Evolutionary conservation across 306 rosid species (phyloP), one percentile per base, ranked within the genome.

Genomic region (Vigna reflexopilosa): DNA sequence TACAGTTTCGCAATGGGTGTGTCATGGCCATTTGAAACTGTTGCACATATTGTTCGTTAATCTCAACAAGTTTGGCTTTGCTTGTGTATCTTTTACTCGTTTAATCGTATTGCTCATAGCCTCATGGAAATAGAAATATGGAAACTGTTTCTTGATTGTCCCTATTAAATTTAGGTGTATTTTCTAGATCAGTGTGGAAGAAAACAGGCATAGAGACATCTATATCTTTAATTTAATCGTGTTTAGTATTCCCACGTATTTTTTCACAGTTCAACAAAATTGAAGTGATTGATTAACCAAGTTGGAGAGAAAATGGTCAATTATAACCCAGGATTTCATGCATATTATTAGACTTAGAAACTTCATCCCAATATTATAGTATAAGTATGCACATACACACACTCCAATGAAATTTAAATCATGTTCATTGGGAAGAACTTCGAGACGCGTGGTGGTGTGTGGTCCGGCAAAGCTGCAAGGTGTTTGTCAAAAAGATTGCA

Each of bases 281-380:
- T 42, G 8, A 24, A 12, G 50, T 19, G 36, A 26, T 70, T 12
- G 50, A 67, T 20, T 16, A 32, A 17, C 40, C 3, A 24, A 44
- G 10, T 59, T 32, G 22, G 63, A 26, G 30, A 22, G 57, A 85
- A 62, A 30, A 15, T 47, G 61, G 71, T 62, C 59, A 76, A 64
- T 69, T 70, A 14, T 9, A 26, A 69, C 54, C 74, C 82, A 13
- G 52, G 81, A 51, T 76, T 77, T 82, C 52, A 47, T 72, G 54
- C 70, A 36, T 58, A 52, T 57, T 70, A 77, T 77, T 34, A 30
- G 75, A 66, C 50, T 81, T 77, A 51, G 82, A 79, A 82, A 79
- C 81, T 83, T 58, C 38, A 75, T 15, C 87, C 74, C 89, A 56
- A 82, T 67, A 20, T 14, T 44, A 65, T 26, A 26, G 26, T 66